phyloP scores from a whole-genome alignment of 768 basidiomycete species.

The Gloeophyllum trabeum region DNA sequence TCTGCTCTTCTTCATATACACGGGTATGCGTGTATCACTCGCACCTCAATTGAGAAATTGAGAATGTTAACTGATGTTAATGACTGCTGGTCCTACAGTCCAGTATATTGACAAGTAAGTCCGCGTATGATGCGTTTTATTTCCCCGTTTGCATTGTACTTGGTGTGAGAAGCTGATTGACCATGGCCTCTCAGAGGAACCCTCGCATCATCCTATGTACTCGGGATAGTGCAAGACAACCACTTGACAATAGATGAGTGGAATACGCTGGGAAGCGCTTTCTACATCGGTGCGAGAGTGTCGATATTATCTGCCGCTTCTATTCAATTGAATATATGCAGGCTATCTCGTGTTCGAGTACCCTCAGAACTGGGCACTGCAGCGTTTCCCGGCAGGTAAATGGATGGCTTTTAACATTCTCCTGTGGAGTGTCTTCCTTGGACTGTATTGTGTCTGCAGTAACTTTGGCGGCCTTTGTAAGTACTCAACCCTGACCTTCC shows the following conservation, averaged over 20 bases:
- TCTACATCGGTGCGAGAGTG: conserved; percentile 7
- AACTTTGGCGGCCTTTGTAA: conserved; percentile 13
- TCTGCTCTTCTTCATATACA: conserved; percentile 10
- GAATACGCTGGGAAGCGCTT: conserved; percentile 8
- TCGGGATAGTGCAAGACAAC: conserved; percentile 10
- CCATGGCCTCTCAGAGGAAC: conserved; percentile 5
- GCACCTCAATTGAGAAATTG: not conserved
- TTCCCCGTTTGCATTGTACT: not conserved
- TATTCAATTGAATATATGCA: not conserved
- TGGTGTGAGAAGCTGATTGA: not conserved
- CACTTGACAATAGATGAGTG: conserved; percentile 9
- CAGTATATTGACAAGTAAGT: conserved; percentile 13
- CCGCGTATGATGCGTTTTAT: not conserved
- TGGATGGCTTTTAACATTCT: conserved; percentile 4
- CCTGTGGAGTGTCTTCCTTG: conserved; percentile 10
- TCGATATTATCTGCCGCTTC: not conserved
- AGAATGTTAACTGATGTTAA: not conserved
- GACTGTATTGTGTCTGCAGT: conserved; percentile 11
- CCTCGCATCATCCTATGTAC: conserved; percentile 7
- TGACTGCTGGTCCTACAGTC: conserved; percentile 6
- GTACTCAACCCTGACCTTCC: not conserved
- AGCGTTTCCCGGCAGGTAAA: conserved; percentile 3
- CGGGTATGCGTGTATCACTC: conserved; percentile 3
- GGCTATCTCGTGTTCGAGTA: conserved; percentile 3
- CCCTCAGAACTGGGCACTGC: conserved; percentile 4